Evolutionary conservation across 2,329 filamentous ascomycete genomes (phyloP).

Genomic region (Ceratocystis lukuohia): DNA sequence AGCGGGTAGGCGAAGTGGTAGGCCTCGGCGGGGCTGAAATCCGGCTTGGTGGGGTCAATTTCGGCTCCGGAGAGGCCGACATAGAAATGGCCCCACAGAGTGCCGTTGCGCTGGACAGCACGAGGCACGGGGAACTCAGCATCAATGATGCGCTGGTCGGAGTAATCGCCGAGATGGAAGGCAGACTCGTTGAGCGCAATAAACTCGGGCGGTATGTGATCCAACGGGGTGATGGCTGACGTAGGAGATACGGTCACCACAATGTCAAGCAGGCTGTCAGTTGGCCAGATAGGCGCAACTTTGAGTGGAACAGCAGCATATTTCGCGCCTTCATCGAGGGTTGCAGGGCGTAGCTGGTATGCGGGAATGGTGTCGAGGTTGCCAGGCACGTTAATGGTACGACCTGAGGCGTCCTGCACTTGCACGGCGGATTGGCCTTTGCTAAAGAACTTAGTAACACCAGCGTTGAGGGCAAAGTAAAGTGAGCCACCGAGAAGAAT

Average conservation of each 20-base stretch:
- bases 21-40: constrained; percentile 62
- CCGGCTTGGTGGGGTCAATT: constrained; percentile 59
- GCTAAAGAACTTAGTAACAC: constrained; percentile 40
- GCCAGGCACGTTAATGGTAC: constrained; percentile 38
- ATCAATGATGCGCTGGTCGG: constrained; percentile 63
- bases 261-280: constrained; percentile 67
- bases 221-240: constrained; percentile 53
- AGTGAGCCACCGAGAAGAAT: constrained; percentile 40
- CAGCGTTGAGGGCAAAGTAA: constrained; percentile 46
- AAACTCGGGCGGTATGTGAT: constrained; percentile 49
- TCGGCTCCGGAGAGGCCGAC: constrained; percentile 61
- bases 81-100: constrained; percentile 90
- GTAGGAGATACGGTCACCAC: constrained; percentile 71
- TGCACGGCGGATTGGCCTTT: constrained; percentile 36
- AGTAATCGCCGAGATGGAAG: constrained; percentile 67
- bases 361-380: constrained; percentile 47
- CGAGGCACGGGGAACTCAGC: constrained; percentile 65
- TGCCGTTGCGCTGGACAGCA: constrained; percentile 79
- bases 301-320: constrained; percentile 54
- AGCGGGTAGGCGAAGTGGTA: constrained; percentile 75
- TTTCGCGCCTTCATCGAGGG: constrained; percentile 45
- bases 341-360: constrained; percentile 50
- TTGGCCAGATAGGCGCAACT: constrained; percentile 78
- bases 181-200: constrained; percentile 67
- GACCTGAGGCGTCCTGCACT: constrained; percentile 39